Evolutionary conservation across 495 filamentous ascomycete genomes (phyloP), one percentile per base, ranked within the genome.

Genomic region (Penicillium coprophilum): DNA sequence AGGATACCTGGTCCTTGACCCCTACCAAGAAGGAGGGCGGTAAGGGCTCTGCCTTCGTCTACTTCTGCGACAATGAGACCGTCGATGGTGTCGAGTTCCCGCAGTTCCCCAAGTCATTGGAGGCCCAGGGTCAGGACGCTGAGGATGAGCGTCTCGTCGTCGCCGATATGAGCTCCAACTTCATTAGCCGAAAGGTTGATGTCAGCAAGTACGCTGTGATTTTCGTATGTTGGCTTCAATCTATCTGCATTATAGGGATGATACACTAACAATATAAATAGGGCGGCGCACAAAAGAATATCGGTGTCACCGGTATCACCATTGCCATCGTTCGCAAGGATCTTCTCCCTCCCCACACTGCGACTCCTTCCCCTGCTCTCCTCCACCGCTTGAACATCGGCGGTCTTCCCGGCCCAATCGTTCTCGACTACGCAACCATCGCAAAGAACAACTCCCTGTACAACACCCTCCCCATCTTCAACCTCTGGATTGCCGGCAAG

Each of bases 391-490:
- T 96, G n/a, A 67, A 71, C 51, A 67, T 70, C 19, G 70, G 70
- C 38, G 85, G 84, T 11, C 77, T 96, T 20, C 88, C 89, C 13
- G 82, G 91, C 36, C 86, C 87, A 2, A 80, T 90, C 8, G 82
- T 96, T 38, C 74, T 96, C 40, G 83, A 90, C 69, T 97, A 92
- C 70, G 81, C 87, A 45, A 87, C 81, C 0, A 83, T 89, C 36
- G 87, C 89, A 19, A 92, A 92, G 78, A 91, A 92, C 72, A 91
- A 91, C 76, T 90, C 85, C 58, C 78, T 97, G 50, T 96, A 96
- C 76, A 97, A 96, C 76, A 97, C 93, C 3, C 79, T 97, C 24
- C 90, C 89, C 57, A 96, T 97, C 63, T 96, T 97, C 71, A 90
- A 90, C 76, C 83, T 97, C 48, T 97, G 85, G 80, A 83, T 97